phyloP scores from a whole-genome alignment of 1,284 basidiomycete genomes.

The Inonotus obliquus region DNA sequence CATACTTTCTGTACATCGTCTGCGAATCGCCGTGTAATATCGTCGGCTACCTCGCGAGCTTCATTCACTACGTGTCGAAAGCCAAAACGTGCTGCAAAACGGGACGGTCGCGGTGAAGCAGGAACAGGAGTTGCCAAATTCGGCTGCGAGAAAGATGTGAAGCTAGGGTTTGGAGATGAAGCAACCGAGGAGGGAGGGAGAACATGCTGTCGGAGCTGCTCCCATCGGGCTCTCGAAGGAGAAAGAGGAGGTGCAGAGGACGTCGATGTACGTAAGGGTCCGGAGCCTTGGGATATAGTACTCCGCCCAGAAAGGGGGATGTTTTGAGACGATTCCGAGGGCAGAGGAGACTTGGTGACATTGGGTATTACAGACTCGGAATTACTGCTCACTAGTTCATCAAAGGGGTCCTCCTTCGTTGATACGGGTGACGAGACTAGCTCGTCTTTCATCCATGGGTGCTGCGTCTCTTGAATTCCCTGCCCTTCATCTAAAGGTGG shows the following conservation, averaged over 20 bases:
- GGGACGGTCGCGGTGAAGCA: slow-evolving; percentile 46
- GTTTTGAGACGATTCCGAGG: slow-evolving; percentile 1
- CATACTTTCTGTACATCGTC: slow-evolving; percentile 50
- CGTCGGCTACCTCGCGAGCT: slow-evolving; percentile 41
- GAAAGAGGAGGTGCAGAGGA: slow-evolving; percentile 29
- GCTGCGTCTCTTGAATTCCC: background rate
- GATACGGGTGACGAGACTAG: slow-evolving; percentile 10
- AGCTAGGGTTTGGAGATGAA: slow-evolving; percentile 25
- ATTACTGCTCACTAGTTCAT: background rate
- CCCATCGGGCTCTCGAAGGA: slow-evolving; percentile 45
- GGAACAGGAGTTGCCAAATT: slow-evolving; percentile 27
- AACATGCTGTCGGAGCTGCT: slow-evolving; percentile 48
- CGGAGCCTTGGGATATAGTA: background rate
- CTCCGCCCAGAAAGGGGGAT: slow-evolving; percentile 1
- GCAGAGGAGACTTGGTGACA: background rate
- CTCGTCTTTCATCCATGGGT: slow-evolving; percentile 9
- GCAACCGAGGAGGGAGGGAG: slow-evolving; percentile 29
- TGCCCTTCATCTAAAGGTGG: slow-evolving; percentile 8
- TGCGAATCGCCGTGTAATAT: slow-evolving; percentile 42
- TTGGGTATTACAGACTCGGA: background rate
- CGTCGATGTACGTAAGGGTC: slow-evolving; percentile 18
- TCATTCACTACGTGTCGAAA: slow-evolving; percentile 60
- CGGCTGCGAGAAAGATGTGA: slow-evolving; percentile 23
- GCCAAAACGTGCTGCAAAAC: slow-evolving; percentile 47
- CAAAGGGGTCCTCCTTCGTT: slow-evolving; percentile 6